A percentile compares a stretch with the other conserved stretches of the same genome.
Conservation (phyloP, 148 eudicot genomes). For the Diospyros kaki region DNA sequence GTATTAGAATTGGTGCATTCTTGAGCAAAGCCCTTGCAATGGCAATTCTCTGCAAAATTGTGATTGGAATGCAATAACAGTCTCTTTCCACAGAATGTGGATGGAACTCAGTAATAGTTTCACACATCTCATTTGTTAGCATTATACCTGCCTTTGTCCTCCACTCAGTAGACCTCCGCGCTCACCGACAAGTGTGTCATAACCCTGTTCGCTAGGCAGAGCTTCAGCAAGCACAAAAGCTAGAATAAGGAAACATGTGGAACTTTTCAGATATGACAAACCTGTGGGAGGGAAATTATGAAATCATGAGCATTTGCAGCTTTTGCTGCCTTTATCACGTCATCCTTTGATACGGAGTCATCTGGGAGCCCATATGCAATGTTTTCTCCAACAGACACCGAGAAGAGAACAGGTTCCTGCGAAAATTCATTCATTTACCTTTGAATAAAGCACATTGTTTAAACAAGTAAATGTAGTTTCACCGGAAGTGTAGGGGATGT, state of each 20-base stretch:
- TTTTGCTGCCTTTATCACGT: slow-evolving; percentile 91
- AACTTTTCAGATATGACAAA: slow-evolving; percentile 21
- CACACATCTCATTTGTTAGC: background rate
- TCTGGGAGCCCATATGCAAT: slow-evolving; percentile 98
- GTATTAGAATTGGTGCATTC: slow-evolving; percentile 88
- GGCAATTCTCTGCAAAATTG: slow-evolving; percentile 73
- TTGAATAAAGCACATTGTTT: slow-evolving; percentile 2
- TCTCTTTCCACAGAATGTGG: slow-evolving; percentile 3
- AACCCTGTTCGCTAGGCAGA: slow-evolving; percentile 52
- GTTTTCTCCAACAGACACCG: slow-evolving; percentile 92
- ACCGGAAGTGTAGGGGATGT: background rate
- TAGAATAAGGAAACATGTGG: slow-evolving; percentile 12
- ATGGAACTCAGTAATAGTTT: background rate
- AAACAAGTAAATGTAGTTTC: slow-evolving; percentile 1
- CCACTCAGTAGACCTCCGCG: slow-evolving; percentile 97
- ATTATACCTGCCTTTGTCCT: slow-evolving; percentile 93
- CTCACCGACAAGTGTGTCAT: slow-evolving; percentile 97
- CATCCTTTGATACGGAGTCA: slow-evolving; percentile 77
- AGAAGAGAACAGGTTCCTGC: slow-evolving; percentile 96
- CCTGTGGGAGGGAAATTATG: slow-evolving; percentile 95
- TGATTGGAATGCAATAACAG: slow-evolving; percentile 3
- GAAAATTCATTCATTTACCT: slow-evolving; percentile 4
- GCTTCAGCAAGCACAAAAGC: slow-evolving; percentile 17
- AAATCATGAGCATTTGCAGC: slow-evolving; percentile 99
- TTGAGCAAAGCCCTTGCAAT: slow-evolving; percentile 94